Conservation (phyloP, 2,329 filamentous ascomycete genomes). For the Cryphonectria naterciae region DNA sequence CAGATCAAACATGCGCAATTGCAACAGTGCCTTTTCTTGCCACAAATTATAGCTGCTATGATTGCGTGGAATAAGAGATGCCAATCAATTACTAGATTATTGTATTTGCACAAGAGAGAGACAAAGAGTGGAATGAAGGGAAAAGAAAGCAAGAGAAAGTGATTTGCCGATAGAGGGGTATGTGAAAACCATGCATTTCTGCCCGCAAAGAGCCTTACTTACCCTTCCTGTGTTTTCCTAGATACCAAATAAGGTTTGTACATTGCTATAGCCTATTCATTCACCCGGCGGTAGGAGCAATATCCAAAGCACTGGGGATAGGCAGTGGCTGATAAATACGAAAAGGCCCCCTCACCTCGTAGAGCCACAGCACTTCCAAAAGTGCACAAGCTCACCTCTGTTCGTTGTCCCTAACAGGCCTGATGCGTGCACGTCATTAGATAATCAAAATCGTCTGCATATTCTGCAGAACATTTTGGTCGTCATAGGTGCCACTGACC, state of each 20-base stretch:
- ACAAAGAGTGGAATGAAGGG: too few relatives aligned
- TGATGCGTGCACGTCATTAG: background rate
- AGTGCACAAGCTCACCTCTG: background rate
- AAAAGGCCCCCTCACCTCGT: background rate
- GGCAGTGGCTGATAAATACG: background rate
- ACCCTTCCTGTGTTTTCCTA: background rate
- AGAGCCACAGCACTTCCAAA: background rate
- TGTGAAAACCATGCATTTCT: background rate
- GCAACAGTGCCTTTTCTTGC: too few relatives aligned
- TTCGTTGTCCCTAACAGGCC: background rate
- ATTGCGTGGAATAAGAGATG: too few relatives aligned
- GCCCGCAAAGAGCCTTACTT: background rate
- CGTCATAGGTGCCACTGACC: slow-evolving; percentile 12
- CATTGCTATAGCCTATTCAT: background rate
- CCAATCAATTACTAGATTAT: too few relatives aligned
- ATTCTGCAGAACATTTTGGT: slow-evolving; percentile 9
- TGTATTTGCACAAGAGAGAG: too few relatives aligned
- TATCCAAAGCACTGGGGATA: background rate
- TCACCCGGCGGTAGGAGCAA: background rate
- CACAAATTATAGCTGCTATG: too few relatives aligned
- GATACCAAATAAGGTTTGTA: background rate
- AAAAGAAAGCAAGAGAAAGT: background rate
- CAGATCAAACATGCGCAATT: background rate
- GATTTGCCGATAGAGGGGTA: background rate
- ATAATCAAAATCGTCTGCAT: background rate